Percentiles rank a stretch among this genome's conserved stretches.
Conservation (phyloP, 345 rosid genomes). For the Syzygium grande region DNA sequence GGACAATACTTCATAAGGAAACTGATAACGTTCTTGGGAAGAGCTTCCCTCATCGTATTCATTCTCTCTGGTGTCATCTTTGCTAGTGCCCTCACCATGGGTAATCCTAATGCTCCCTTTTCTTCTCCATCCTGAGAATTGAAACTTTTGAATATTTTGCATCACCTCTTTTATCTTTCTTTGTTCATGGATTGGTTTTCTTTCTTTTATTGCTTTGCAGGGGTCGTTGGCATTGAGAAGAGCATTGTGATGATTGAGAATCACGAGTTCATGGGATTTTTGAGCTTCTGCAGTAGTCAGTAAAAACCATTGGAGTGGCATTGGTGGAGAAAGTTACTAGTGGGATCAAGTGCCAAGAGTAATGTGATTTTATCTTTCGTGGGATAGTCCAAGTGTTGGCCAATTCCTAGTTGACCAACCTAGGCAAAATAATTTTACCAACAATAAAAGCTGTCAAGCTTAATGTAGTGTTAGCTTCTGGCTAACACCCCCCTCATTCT, state of each 20-base stretch:
- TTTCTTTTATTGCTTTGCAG: constrained; percentile 11
- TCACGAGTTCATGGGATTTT: constrained; percentile 41
- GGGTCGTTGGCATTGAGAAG: constrained; percentile 25
- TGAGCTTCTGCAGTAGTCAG: constrained; percentile 32
- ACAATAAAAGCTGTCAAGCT: not conserved
- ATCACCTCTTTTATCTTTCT: not conserved
- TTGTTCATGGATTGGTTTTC: not conserved
- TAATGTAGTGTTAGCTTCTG: not conserved
- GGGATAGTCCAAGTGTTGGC: not conserved
- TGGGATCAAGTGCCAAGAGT: not conserved
- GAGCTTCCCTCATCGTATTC: constrained; percentile 39
- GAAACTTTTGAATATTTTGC: not conserved
- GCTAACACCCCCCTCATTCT: not conserved
- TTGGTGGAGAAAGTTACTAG: not conserved
- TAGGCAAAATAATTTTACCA: not conserved
- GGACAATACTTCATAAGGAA: constrained; percentile 39
- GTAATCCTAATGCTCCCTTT: constrained; percentile 4
- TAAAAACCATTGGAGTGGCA: not conserved
- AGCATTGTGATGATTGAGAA: constrained; percentile 28
- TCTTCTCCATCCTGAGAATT: not conserved
- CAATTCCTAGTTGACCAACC: constrained; percentile 7
- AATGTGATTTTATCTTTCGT: not conserved
- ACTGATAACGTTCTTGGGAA: constrained; percentile 17
- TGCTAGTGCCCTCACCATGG: constrained; percentile 45
- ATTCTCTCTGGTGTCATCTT: constrained; percentile 43